Evolutionary conservation across 2,329 filamentous ascomycete genomes (phyloP), one percentile per base, ranked within the genome.

Genomic region (Botryosphaeria dothidea): DNA sequence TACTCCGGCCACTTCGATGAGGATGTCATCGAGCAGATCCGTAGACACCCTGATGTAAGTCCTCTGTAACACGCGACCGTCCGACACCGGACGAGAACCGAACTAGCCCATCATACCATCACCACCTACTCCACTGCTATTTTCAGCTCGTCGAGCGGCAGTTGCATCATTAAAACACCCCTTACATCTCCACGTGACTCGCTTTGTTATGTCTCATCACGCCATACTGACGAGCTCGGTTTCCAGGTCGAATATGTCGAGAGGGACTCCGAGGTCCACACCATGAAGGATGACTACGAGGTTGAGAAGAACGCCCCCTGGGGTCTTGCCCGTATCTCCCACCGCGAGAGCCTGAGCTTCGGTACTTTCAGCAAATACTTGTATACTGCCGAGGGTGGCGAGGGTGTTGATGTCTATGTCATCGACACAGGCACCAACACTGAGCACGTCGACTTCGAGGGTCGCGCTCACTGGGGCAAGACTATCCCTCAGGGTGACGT

Each of bases 341-440:
- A 99, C 85, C 92, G 95, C 72, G 85, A 95, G 70, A 85, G 86
- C 69, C 86, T 99, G 71, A 90, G 86, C 78, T 98, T 99, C 77
- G 90, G 91, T 72, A 93, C 88, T 79, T 98, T 95, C 84, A 98
- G 97, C 88, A 97, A 98, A 84, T 99, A 99, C 85, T 86, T 98
- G 41, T 99, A 95, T 79, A 86, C 93, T 65, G 85, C 87, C 65
- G 90, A 96, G 63, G 94, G 91, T 76, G 95, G 95, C 78, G 93
- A 98, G 85, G 96, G 95, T 78, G 95, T 99, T 71, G 95, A 99
- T 81, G 95, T 95, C 76, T 99, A 99, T 77, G 91, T 99, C 70
- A 97, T 99, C 75, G 95, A 99, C 83, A 99, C 95, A 65, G 96
- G 95, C 75, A 96, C 92, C 85, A 97, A 97, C 84, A 80, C 85